Percentiles rank a stretch among this genome's conserved stretches.
Conservation (phyloP, 2,329 filamentous ascomycete species). For the Trichoderma brevicompactum region DNA sequence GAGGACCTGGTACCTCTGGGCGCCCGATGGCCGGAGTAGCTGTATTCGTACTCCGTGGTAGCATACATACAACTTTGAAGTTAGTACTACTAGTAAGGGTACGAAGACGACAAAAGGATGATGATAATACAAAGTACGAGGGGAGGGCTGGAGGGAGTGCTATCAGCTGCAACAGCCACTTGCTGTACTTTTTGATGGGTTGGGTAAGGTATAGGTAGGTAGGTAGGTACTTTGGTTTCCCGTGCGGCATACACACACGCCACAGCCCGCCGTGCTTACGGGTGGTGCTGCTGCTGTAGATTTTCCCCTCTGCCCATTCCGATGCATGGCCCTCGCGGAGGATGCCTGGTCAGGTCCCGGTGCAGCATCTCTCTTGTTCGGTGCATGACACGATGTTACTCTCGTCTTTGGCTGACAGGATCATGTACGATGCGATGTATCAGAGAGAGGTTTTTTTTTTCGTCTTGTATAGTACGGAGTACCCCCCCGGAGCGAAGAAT, state of each 20-base stretch:
- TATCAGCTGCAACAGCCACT: too few relatives aligned
- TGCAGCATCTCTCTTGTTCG: constrained; percentile 22
- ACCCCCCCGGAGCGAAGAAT: not conserved
- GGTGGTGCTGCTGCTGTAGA: not conserved
- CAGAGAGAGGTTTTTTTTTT: not conserved
- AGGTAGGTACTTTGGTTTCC: not conserved
- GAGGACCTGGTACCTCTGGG: not conserved
- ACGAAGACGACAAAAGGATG: too few relatives aligned
- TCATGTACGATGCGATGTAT: not conserved
- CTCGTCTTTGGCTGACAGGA: not conserved
- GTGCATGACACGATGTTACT: constrained; percentile 25
- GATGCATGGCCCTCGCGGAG: constrained; percentile 13
- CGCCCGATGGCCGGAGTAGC: not conserved
- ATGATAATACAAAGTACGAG: too few relatives aligned
- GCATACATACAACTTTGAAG: too few relatives aligned
- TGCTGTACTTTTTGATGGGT: too few relatives aligned
- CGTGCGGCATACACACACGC: too few relatives aligned
- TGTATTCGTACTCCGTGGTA: too few relatives aligned
- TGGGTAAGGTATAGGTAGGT: not conserved
- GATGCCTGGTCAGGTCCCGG: constrained; percentile 16
- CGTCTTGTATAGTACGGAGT: not conserved
- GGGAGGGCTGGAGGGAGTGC: too few relatives aligned
- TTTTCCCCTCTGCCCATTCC: not conserved
- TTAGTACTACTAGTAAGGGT: too few relatives aligned
- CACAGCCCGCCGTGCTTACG: too few relatives aligned